Evolutionary conservation across 176 grass and related monocot genomes (phyloP).

Genomic region (Poa annua): DNA sequence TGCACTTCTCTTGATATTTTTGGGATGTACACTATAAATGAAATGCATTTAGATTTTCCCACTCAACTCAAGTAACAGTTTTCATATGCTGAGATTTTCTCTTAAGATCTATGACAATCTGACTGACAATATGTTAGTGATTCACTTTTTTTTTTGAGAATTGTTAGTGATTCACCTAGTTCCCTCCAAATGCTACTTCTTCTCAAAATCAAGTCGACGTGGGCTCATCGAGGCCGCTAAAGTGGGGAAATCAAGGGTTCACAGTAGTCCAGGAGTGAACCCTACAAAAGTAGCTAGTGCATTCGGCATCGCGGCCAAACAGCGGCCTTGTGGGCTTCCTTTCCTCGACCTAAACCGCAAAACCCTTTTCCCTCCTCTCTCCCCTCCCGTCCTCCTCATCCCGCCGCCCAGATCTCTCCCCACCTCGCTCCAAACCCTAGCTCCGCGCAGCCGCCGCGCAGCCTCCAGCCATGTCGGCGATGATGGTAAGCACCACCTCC

Average conservation of each 20-base stretch:
- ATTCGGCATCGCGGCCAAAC: background rate
- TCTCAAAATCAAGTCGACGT: no score
- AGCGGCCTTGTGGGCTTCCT: background rate
- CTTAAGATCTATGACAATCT: no score
- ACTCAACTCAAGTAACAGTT: no score
- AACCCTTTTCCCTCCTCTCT: conserved; percentile 27
- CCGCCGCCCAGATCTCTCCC: conserved; percentile 13
- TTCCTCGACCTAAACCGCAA: conserved; percentile 25
- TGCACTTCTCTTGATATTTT: no score
- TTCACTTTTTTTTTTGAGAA: no score
- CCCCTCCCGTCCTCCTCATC: no score
- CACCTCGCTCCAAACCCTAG: conserved; percentile 40
- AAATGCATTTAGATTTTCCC: no score
- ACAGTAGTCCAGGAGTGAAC: background rate
- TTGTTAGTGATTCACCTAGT: no score
- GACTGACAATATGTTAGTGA: no score
- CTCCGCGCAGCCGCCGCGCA: background rate
- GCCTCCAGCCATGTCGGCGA: conserved; percentile 51
- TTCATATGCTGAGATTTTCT: no score
- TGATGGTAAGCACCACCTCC: conserved; percentile 42
- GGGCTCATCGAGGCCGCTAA: background rate
- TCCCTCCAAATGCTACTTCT: no score
- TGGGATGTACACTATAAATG: no score
- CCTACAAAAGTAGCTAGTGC: background rate
- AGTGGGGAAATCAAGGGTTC: background rate